Conservation (phyloP, 1,284 basidiomycete genomes). For the Ustilago tritici region DNA sequence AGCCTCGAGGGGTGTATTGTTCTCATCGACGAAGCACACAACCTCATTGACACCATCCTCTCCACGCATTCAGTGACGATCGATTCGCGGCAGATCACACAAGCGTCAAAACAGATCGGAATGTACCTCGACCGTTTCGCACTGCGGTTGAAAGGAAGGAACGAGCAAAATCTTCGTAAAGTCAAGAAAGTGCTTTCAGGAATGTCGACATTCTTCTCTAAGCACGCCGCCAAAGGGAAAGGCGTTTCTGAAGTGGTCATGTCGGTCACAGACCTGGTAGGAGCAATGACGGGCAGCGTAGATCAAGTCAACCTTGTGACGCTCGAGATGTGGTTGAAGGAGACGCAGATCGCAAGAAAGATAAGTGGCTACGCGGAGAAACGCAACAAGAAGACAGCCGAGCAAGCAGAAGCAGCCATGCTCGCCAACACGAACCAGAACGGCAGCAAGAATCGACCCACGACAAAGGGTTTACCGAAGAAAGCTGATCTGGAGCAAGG, state of each 20-base stretch:
- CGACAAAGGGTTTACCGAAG: neutral
- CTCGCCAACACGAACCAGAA: slow-evolving; percentile 7
- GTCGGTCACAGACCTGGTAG: slow-evolving; percentile 76
- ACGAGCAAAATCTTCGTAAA: slow-evolving; percentile 84
- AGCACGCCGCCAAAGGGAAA: slow-evolving; percentile 17
- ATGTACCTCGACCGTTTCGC: slow-evolving; percentile 84
- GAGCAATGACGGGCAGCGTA: slow-evolving; percentile 78
- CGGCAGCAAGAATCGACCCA: neutral
- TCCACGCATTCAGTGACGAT: slow-evolving; percentile 84
- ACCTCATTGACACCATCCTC: slow-evolving; percentile 79
- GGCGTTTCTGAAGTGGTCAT: slow-evolving; percentile 71
- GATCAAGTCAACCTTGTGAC: slow-evolving; percentile 78
- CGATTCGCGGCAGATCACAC: slow-evolving; percentile 75
- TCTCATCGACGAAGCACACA: slow-evolving; percentile 96
- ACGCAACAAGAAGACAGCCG: slow-evolving; percentile 74
- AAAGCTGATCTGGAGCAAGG: neutral
- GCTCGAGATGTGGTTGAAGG: slow-evolving; percentile 83
- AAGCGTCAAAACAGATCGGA: slow-evolving; percentile 81
- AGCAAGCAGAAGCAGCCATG: slow-evolving; percentile 68
- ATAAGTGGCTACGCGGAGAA: slow-evolving; percentile 83
- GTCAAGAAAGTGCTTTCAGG: slow-evolving; percentile 70
- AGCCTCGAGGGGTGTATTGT: slow-evolving; percentile 81
- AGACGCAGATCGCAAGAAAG: slow-evolving; percentile 81
- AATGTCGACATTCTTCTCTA: slow-evolving; percentile 36
- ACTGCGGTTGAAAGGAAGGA: slow-evolving; percentile 78